phyloP scores from a whole-genome alignment of 495 filamentous ascomycete species.

The Mycothermus thermophilus region DNA sequence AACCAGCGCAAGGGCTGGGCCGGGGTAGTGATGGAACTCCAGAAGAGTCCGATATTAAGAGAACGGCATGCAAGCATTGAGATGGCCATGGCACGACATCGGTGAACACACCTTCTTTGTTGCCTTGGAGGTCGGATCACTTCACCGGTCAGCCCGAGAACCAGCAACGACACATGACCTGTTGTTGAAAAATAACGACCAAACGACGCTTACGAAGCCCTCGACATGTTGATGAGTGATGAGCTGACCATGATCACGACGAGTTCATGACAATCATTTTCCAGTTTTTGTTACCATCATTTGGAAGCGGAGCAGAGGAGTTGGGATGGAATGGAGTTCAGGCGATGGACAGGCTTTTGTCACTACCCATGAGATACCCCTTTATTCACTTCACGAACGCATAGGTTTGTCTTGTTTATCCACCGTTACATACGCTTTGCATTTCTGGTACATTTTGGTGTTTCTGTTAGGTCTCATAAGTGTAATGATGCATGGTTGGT shows the following conservation, averaged over 20 bases:
- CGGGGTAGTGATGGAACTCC: slow-evolving; percentile 39
- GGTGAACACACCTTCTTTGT: slow-evolving; percentile 3
- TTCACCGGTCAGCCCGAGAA: no score
- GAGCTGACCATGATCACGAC: no score
- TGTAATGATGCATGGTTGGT: no score
- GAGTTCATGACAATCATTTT: no score
- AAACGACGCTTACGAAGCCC: no score
- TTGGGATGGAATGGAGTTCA: neutral
- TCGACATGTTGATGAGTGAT: no score
- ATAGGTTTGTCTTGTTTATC: neutral
- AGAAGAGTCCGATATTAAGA: slow-evolving; percentile 35
- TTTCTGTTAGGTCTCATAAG: no score
- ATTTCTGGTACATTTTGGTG: neutral
- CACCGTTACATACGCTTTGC: no score
- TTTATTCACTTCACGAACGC: slow-evolving; percentile 1
- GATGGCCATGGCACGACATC: slow-evolving; percentile 24
- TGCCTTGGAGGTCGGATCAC: no score
- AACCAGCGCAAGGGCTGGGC: slow-evolving; percentile 34
- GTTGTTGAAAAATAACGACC: no score
- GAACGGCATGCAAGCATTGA: slow-evolving; percentile 40
- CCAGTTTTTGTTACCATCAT: neutral
- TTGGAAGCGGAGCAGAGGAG: no score
- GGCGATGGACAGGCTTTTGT: slow-evolving; percentile 5
- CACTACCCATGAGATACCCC: slow-evolving; percentile 26
- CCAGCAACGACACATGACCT: no score